Percentiles rank a stretch among this genome's conserved stretches.
Evolutionary conservation across 148 eudicot species (phyloP).

Genomic region (Vaccinium vitisidaea): DNA sequence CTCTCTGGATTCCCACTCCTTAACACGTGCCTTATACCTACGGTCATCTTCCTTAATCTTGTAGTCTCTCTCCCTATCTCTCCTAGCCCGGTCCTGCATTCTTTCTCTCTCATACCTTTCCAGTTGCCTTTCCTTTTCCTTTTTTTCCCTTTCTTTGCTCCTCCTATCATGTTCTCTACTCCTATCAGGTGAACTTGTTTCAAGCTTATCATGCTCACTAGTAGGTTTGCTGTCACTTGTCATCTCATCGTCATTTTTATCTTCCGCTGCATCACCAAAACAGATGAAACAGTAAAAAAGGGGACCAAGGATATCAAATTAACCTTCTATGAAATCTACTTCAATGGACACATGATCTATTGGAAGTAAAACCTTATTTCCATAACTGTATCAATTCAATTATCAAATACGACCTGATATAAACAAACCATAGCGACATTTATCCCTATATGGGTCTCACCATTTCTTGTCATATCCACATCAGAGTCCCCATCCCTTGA

Average conservation of each 20-base stretch:
- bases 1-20: constrained; percentile 93
- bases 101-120: constrained; percentile 94
- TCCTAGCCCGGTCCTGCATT: constrained; percentile 83
- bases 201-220: constrained; percentile 51
- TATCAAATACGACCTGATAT: background rate
- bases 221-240: constrained; percentile 57
- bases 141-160: constrained; percentile 65
- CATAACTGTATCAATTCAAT: background rate
- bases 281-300: background rate
- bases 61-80: constrained; percentile 87
- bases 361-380: constrained; percentile 1
- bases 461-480: constrained; percentile 45
- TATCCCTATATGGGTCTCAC: constrained; percentile 29
- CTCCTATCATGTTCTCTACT: constrained; percentile 66
- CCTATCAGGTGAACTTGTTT: constrained; percentile 82
- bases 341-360: background rate
- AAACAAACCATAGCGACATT: background rate
- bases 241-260: constrained; percentile 67
- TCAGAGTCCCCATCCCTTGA: constrained; percentile 74
- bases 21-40: constrained; percentile 62
- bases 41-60: constrained; percentile 85
- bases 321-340: background rate
- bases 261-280: constrained; percentile 47
- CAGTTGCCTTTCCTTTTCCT: constrained; percentile 87
- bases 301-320: constrained; percentile 7